Evolutionary conservation across 164 flowering plant genomes (phyloP).

Genomic region (Amborella trichopoda): DNA sequence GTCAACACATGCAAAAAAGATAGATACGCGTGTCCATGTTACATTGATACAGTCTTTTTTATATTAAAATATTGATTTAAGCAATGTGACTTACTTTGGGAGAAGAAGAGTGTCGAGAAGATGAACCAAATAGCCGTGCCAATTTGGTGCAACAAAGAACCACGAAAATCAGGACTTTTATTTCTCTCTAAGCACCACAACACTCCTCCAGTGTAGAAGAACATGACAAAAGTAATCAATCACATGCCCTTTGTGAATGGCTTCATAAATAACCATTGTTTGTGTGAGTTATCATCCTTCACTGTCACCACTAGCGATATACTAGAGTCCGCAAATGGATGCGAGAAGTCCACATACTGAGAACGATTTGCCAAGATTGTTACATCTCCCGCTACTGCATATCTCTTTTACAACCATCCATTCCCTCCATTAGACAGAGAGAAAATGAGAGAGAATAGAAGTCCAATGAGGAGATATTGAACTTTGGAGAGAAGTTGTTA

Average conservation of each 20-base stretch:
- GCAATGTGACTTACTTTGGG: conserved; percentile 18
- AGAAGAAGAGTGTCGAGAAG: conserved; percentile 20
- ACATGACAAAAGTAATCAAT: conserved; percentile 8
- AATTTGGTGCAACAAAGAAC: conserved; percentile 12
- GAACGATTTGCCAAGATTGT: conserved; percentile 15
- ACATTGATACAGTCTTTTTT: too few relatives aligned
- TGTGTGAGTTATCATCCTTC: conserved; percentile 1
- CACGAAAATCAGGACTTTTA: conserved; percentile 10
- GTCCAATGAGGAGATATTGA: too few relatives aligned
- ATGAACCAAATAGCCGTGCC: conserved; percentile 18
- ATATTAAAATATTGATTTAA: too few relatives aligned
- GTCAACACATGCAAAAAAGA: background rate
- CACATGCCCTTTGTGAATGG: conserved; percentile 25
- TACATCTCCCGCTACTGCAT: conserved; percentile 5
- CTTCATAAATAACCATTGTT: conserved; percentile 16
- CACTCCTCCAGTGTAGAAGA: conserved; percentile 18
- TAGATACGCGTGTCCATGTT: too few relatives aligned
- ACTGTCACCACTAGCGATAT: conserved; percentile 17
- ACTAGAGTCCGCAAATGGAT: conserved; percentile 21
- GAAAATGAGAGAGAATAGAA: too few relatives aligned
- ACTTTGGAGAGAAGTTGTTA: too few relatives aligned
- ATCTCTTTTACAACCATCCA: conserved; percentile 1
- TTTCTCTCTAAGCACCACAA: conserved; percentile 31
- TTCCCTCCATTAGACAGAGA: too few relatives aligned
- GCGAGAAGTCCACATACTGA: conserved; percentile 23